A percentile compares a stretch with the other conserved stretches of the same genome.
These are phyloP conservation scores for Kazachstania bromeliacearum DNA, from an alignment of 805 yeast species.

Conservation along the genomic window DNA sequence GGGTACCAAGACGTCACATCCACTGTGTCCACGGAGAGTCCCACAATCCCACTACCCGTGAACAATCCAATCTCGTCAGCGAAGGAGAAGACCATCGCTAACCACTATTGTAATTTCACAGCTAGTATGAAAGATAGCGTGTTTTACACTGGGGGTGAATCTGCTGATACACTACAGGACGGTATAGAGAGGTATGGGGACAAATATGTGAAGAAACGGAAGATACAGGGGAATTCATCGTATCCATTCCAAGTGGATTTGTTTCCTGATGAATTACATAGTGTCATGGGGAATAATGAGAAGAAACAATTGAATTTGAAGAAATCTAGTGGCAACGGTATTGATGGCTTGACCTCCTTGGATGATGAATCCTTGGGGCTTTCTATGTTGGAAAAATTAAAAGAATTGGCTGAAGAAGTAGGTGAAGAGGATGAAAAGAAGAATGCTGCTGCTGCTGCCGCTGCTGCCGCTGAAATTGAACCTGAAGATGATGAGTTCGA, in stretches of 20 bases:
- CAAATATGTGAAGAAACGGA: slow-evolving; percentile 59
- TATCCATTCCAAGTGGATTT: slow-evolving; percentile 65
- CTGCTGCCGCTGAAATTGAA: slow-evolving; percentile 31
- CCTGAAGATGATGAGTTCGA: slow-evolving; percentile 50
- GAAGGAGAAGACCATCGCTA: slow-evolving; percentile 43
- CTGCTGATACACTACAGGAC: no score
- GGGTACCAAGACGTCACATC: slow-evolving; percentile 48
- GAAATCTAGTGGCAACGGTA: slow-evolving; percentile 11
- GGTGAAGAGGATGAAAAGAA: slow-evolving; percentile 24
- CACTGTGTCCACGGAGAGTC: slow-evolving; percentile 20
- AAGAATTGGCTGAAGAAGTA: slow-evolving; percentile 40
- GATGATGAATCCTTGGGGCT: slow-evolving; percentile 24
- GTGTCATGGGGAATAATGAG: slow-evolving; percentile 57
- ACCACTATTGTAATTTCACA: slow-evolving; percentile 43
- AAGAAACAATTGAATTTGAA: slow-evolving; percentile 41
- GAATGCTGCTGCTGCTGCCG: slow-evolving; percentile 27
- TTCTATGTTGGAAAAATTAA: slow-evolving; percentile 40
- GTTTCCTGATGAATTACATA: slow-evolving; percentile 70
- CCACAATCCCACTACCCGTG: slow-evolving; percentile 46
- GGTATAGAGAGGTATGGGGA: slow-evolving; percentile 80
- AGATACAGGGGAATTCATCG: slow-evolving; percentile 26
- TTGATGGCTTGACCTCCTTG: slow-evolving; percentile 3
- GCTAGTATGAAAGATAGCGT: slow-evolving; percentile 52
- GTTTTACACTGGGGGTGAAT: slow-evolving; percentile 56
- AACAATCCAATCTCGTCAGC: slow-evolving; percentile 44